Evolutionary conservation across 345 rosid genomes (phyloP), one percentile per base, ranked within the genome.

Genomic region (Rhodamnia rubescens): DNA sequence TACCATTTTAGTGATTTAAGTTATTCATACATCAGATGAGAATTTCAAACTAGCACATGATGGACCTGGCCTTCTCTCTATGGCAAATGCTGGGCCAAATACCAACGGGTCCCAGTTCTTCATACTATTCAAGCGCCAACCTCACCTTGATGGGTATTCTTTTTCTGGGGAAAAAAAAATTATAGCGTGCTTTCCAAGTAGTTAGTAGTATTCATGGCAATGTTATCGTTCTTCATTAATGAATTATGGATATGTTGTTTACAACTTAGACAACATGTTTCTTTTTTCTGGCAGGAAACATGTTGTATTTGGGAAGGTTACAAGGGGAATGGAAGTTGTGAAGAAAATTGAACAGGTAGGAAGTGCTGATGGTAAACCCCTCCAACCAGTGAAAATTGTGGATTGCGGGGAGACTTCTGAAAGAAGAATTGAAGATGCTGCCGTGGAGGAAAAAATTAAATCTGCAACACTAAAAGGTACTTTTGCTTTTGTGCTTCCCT

Each of bases 21-120:
- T 53, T 40, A 74, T 69, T 57, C 40, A 40, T 84, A 27, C 32
- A 32, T 89, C 92, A 96, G 99, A 98, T 90, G 99, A 98, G 93
- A 96, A 95, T 88, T 96, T 96, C 87, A 92, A 92, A 85, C 85
- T 92, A 91, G 88, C 86, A 86, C 99, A 98, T 87, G 93, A 95
- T 84, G 96, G 90, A 87, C 93, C 96, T 85, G 99, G 99, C 57
- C 80, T 93, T 83, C 99, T 98, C 85, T 98, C 98, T 11, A 94
- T 98, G 99, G 99, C 99, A 87, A 96, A 96, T 90, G 88, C 94
- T 90, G 98, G 99, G 87, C 95, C 98, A 74, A 89, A 93, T 92
- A 94, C 98, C 85, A 96, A 96, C 85, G 99, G 99, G 29, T 98
- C 99, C 85, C 99, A 98, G 85, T 96, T 98, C 89, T 96, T 98